These are phyloP conservation scores for Schoenoplectus tabernaemontani DNA, from an alignment of 202 grass and related monocot genomes.

Conservation along the genomic window DNA sequence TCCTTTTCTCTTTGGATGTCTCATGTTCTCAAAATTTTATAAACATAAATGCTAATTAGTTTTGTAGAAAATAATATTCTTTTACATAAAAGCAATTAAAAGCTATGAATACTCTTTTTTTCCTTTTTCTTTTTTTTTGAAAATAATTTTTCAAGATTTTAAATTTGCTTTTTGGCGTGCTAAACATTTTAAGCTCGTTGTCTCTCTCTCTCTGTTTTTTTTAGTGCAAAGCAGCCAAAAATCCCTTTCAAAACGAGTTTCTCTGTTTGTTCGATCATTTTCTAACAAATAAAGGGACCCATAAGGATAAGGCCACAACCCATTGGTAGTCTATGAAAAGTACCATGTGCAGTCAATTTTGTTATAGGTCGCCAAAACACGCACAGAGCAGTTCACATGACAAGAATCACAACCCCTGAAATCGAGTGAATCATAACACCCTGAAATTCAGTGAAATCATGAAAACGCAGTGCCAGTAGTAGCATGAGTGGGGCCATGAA, in stretches of 20 bases:
- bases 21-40: no score
- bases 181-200: neutral
- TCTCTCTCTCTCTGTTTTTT: neutral
- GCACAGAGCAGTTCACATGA: constrained; percentile 5
- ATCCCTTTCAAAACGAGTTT: neutral
- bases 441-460: neutral
- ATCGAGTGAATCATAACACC: neutral
- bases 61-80: no score
- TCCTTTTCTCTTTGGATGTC: no score
- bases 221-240: neutral
- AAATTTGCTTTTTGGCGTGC: constrained; percentile 4
- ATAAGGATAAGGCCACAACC: no score
- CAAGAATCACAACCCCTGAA: neutral
- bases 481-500: neutral
- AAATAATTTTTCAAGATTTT: neutral
- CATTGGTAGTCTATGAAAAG: neutral
- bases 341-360: constrained; percentile 14
- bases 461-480: neutral
- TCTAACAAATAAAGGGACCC: neutral
- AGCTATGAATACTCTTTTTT: neutral
- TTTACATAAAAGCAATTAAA: neutral
- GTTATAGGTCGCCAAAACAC: neutral
- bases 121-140: neutral
- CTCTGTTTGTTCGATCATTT: neutral
- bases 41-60: no score